Percentiles rank a stretch among this genome's conserved stretches.
Evolutionary conservation across 805 yeast genomes (phyloP).

Genomic region (Starmerella scarabaei): DNA sequence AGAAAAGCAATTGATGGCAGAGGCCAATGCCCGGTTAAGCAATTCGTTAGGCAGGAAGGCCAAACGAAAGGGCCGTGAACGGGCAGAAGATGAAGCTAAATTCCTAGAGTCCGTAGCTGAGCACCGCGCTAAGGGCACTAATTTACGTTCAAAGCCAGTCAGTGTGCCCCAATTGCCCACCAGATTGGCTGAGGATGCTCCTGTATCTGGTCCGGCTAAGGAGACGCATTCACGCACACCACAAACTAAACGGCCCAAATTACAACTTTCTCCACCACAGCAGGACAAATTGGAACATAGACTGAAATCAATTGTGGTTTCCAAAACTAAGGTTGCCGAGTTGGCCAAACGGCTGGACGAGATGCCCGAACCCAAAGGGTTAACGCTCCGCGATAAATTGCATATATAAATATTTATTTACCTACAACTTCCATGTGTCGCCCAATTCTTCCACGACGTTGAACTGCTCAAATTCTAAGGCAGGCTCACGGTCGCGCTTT

Average conservation of each 20-base stretch:
- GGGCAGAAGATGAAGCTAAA: constrained; percentile 65
- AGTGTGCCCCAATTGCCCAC: neutral
- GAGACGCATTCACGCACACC: neutral
- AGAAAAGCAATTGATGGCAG: constrained; percentile 84
- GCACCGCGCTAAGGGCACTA: neutral
- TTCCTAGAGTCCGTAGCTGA: constrained; percentile 3
- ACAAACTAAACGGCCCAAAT: constrained; percentile 4
- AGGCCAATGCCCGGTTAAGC: constrained; percentile 81
- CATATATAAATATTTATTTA: neutral
- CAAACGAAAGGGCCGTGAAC: constrained; percentile 73
- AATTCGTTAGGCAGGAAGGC: constrained; percentile 94
- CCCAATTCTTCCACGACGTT: constrained; percentile 9
- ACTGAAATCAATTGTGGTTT: neutral
- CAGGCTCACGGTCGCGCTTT: constrained; percentile 34
- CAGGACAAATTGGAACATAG: neutral
- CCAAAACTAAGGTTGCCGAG: neutral
- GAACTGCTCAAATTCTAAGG: constrained; percentile 44
- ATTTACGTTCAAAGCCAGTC: neutral
- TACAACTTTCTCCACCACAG: constrained; percentile 1
- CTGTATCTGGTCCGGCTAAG: neutral
- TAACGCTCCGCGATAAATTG: neutral
- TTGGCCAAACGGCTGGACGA: neutral
- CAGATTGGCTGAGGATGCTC: neutral
- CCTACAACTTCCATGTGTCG: neutral
- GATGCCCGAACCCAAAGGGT: neutral